A percentile compares a stretch with the other conserved stretches of the same genome.
Evolutionary conservation across 371 early-diverging fungal species (phyloP).

Genomic region (Smittium mucronatum): DNA sequence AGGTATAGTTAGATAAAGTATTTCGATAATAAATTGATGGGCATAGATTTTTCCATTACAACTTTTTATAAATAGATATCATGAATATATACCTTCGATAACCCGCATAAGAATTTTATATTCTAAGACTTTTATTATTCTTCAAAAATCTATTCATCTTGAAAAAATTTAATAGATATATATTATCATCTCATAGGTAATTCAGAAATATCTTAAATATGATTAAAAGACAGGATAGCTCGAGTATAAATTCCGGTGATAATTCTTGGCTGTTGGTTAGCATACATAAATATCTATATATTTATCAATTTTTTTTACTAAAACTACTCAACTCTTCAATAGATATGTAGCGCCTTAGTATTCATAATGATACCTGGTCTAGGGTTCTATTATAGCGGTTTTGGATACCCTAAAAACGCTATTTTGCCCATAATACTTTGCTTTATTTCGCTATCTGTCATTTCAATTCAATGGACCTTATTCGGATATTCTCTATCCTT

Average conservation of each 20-base stretch:
- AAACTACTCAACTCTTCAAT: not conserved
- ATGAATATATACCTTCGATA: too few relatives aligned
- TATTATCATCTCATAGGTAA: too few relatives aligned
- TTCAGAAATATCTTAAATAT: too few relatives aligned
- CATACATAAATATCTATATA: not conserved
- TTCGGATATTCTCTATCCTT: constrained; percentile 82
- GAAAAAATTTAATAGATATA: too few relatives aligned
- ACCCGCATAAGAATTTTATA: too few relatives aligned
- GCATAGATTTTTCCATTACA: too few relatives aligned
- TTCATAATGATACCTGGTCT: constrained; percentile 77
- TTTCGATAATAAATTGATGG: too few relatives aligned
- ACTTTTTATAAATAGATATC: too few relatives aligned
- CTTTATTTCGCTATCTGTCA: constrained; percentile 50
- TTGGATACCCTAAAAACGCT: constrained; percentile 72
- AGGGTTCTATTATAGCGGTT: constrained; percentile 85
- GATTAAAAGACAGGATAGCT: too few relatives aligned
- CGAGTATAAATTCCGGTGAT: not conserved
- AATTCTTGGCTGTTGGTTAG: not conserved
- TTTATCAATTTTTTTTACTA: not conserved
- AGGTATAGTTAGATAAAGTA: too few relatives aligned
- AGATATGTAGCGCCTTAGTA: constrained; percentile 50
- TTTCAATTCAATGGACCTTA: constrained; percentile 68
- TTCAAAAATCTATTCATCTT: too few relatives aligned
- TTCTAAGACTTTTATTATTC: too few relatives aligned
- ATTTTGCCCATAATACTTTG: constrained; percentile 55